Base-by-base conservation (phyloP, 2,329 filamentous ascomycete species). In the Colletotrichum zoysiae region DNA sequence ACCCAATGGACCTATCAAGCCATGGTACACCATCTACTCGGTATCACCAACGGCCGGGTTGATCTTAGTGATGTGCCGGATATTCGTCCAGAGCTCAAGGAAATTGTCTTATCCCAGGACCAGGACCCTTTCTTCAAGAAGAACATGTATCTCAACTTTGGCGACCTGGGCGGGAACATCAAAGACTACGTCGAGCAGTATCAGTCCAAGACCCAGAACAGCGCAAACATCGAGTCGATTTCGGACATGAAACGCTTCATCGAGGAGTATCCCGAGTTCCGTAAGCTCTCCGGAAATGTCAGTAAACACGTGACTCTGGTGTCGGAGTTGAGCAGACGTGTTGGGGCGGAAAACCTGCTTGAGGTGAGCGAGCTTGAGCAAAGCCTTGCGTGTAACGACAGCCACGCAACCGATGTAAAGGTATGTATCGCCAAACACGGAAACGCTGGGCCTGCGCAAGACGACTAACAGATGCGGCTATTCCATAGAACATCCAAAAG, bases 1-100 rank as follows among this genome's bases (percentile, higher is more conserved):
- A 97, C 95, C 3, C 96, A 99, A 80, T 99, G 96, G 96, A 99
- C 96, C 35, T 99, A 99, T 78, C 96, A 99, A 82, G 96, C 96
- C n/a, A 99, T 99, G 95, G 96, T 99, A 0, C 96, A 99, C 79
- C 96, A 99, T 78, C 84, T 98, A 2, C 86, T 99, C 16, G 96
- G 96, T 6, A 97, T 99, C 75, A 90, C 93, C 70, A 98, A 98
- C 79, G 96, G 96, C n/a, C 89, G 95, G 62, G 96, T 99, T 0
- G 93, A 97, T 78, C 86, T 99, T 44, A 92, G 92, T 74, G 89
- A 93, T 67, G 91, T 97, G 0, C 93, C 93, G 16, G 95, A 97
- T 66, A 90, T 97, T 67, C 88, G 93, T 20, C 92, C 94, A 1
- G 95, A 98, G 80, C 86, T 98, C 65, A 95, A 92, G 78, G 96